Conservation (phyloP, 2,329 filamentous ascomycete genomes). For the Cytospora chrysosperma region DNA sequence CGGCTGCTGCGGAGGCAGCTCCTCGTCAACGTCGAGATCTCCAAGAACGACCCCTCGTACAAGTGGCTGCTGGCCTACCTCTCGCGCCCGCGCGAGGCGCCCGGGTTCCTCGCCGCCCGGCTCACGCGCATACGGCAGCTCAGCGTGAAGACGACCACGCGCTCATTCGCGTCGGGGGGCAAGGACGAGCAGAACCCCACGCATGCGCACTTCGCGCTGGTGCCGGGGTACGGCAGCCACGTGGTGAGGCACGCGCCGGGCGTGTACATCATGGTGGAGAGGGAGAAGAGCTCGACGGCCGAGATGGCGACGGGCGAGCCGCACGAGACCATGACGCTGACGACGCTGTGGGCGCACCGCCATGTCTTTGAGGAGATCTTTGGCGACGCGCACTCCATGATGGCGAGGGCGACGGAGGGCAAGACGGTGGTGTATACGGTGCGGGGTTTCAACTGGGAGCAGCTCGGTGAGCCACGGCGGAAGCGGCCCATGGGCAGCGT, state of each 20-base stretch:
- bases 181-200: constrained; percentile 65
- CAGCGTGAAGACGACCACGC: constrained; percentile 53
- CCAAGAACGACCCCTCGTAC: constrained; percentile 89
- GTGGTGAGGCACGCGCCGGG: constrained; percentile 77
- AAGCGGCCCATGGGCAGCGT: constrained; percentile 89
- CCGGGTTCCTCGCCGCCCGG: constrained; percentile 57
- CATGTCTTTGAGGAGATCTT: constrained; percentile 91
- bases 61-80: constrained; percentile 95
- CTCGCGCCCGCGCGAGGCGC: constrained; percentile 70
- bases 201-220: constrained; percentile 79
- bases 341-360: constrained; percentile 84
- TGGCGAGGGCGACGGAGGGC: constrained; percentile 77
- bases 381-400: constrained; percentile 78
- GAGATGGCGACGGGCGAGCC: constrained; percentile 82
- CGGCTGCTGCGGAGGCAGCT: constrained; percentile 77
- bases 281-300: constrained; percentile 81
- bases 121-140: constrained; percentile 61
- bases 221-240: constrained; percentile 88
- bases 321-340: constrained; percentile 91
- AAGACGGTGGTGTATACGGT: constrained; percentile 92
- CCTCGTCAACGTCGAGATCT: constrained; percentile 94
- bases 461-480: constrained; percentile 77
- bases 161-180: constrained; percentile 56
- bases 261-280: constrained; percentile 82
- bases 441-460: constrained; percentile 79